Conservation (phyloP, 192 early-diverging fungal genomes). For the Chytriomyces sp. region DNA sequence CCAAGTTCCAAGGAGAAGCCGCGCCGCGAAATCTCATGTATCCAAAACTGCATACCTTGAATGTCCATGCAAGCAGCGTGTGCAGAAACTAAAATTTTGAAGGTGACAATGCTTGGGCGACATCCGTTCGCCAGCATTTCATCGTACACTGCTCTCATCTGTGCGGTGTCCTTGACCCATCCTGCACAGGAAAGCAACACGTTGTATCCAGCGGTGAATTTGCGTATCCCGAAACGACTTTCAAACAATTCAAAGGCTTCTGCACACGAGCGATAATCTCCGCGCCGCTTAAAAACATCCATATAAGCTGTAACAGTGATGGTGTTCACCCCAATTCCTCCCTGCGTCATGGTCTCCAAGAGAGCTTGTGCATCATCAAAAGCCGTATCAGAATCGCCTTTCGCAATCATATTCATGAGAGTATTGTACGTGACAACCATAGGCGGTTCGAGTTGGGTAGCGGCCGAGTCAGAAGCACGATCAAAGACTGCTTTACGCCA, state of each 20-base stretch:
- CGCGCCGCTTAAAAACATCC: constrained; percentile 28
- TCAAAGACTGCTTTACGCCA: constrained; percentile 7
- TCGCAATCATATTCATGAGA: constrained; percentile 25
- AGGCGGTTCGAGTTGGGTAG: neutral
- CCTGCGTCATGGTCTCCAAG: constrained; percentile 17
- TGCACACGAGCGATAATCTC: constrained; percentile 8
- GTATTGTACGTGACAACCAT: constrained; percentile 29
- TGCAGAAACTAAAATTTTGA: neutral
- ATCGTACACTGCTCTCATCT: neutral
- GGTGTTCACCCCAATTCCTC: constrained; percentile 6
- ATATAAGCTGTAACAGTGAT: constrained; percentile 32
- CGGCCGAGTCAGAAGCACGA: neutral
- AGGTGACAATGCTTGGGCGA: neutral
- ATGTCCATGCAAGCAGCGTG: neutral
- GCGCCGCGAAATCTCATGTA: neutral
- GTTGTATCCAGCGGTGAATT: constrained; percentile 40
- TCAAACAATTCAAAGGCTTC: constrained; percentile 19
- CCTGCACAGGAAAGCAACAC: constrained; percentile 36
- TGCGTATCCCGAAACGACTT: constrained; percentile 23
- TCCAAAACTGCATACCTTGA: neutral
- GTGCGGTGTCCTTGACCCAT: constrained; percentile 5
- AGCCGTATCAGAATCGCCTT: neutral
- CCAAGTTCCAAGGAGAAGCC: neutral
- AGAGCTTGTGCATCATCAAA: constrained; percentile 17
- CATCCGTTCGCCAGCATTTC: constrained; percentile 6